Evolutionary conservation across 768 basidiomycete genomes (phyloP).

Genomic region (Kwoniella newhampshirensis): DNA sequence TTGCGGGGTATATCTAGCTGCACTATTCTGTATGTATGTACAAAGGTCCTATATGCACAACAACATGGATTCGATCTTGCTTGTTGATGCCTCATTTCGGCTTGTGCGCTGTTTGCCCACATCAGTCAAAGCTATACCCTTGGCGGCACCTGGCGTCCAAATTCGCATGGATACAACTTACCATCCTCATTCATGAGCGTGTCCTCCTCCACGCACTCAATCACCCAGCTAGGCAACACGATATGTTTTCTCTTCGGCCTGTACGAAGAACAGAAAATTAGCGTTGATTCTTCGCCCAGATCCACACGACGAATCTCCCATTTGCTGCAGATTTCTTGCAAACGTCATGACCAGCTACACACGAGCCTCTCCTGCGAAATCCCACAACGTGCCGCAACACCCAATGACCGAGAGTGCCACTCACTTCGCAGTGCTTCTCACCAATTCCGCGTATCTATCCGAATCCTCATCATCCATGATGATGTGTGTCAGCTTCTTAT

Average conservation of each 20-base stretch:
- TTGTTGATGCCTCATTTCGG: slow-evolving; percentile 1
- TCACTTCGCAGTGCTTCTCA: slow-evolving; percentile 70
- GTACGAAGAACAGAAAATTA: background rate
- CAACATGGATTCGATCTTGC: background rate
- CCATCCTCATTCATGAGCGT: slow-evolving; percentile 84
- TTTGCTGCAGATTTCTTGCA: too few relatives aligned
- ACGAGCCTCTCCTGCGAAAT: too few relatives aligned
- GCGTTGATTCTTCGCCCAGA: too few relatives aligned
- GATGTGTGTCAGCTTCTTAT: slow-evolving; percentile 82
- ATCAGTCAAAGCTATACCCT: background rate
- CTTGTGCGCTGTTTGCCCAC: slow-evolving; percentile 10
- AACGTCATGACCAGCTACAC: too few relatives aligned
- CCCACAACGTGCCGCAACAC: too few relatives aligned
- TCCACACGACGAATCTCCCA: too few relatives aligned
- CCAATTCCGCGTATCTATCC: slow-evolving; percentile 68
- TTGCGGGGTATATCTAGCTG: background rate
- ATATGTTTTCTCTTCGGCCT: slow-evolving; percentile 81
- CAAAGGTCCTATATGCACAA: background rate
- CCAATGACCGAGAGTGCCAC: too few relatives aligned
- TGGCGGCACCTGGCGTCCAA: background rate
- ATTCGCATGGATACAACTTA: slow-evolving; percentile 40
- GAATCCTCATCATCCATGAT: slow-evolving; percentile 79
- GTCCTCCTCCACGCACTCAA: slow-evolving; percentile 75
- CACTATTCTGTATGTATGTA: too few relatives aligned
- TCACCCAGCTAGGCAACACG: slow-evolving; percentile 73